These are phyloP conservation scores for Populus ilicifolia DNA, from an alignment of 345 rosid species.

Conservation along the genomic window DNA sequence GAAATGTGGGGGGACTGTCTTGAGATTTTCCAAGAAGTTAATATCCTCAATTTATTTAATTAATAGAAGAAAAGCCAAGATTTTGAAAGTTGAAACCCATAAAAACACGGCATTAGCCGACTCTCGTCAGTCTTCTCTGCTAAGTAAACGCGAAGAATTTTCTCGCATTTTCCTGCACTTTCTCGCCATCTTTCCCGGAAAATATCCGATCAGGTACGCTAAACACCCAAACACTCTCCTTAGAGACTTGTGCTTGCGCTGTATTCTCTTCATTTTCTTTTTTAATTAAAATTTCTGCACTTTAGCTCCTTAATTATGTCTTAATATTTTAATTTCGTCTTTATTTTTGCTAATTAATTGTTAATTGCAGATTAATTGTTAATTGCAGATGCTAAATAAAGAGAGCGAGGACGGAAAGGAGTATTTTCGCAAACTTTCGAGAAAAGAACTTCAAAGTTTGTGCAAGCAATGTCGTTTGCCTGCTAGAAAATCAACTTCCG, in stretches of 20 bases:
- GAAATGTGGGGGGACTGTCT: too few species aligned
- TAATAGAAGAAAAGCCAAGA: neutral
- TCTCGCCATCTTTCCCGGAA: slow-evolving; percentile 42
- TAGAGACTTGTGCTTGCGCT: neutral
- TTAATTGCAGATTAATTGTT: neutral
- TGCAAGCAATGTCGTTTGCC: slow-evolving; percentile 72
- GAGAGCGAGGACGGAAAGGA: slow-evolving; percentile 44
- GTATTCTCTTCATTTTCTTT: slow-evolving; percentile 8
- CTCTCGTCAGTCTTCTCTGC: neutral
- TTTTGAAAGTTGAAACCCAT: slow-evolving; percentile 9
- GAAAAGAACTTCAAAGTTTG: slow-evolving; percentile 72
- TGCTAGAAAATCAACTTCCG: slow-evolving; percentile 57
- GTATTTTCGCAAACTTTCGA: slow-evolving; percentile 41
- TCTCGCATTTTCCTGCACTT: slow-evolving; percentile 27
- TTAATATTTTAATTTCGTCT: too few species aligned
- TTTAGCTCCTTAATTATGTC: neutral
- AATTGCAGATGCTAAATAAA: neutral
- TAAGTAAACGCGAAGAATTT: neutral
- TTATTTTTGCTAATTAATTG: neutral
- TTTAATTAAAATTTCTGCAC: neutral
- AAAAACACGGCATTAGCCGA: neutral
- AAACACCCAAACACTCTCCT: neutral
- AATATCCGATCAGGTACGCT: slow-evolving; percentile 32
- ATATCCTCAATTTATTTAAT: neutral
- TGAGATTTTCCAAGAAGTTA: too few species aligned